phyloP scores from a whole-genome alignment of 495 filamentous ascomycete genomes.

The Glonium stellatum region DNA sequence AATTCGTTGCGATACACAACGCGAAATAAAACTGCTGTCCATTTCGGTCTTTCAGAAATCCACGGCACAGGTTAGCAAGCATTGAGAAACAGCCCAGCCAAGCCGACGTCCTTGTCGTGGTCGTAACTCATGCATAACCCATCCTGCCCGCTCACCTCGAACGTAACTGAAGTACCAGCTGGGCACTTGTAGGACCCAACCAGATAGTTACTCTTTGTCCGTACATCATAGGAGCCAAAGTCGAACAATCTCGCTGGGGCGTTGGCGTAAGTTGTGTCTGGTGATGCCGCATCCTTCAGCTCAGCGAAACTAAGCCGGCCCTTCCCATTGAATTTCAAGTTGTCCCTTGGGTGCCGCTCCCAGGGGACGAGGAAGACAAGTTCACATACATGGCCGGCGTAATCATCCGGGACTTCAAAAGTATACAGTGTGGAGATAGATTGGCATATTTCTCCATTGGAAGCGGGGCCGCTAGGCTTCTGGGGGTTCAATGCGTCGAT shows the following conservation, averaged over 20 bases:
- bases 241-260: background rate
- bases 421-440: conserved; percentile 26
- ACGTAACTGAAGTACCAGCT: background rate
- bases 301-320: conserved; percentile 21
- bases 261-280: conserved; percentile 28
- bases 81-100: background rate
- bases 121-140: background rate
- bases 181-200: background rate
- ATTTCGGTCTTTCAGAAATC: too few relatives aligned
- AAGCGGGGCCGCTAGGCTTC: conserved; percentile 24
- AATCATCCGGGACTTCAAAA: conserved; percentile 27
- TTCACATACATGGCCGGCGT: conserved; percentile 28
- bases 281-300: conserved; percentile 15
- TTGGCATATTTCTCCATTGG: conserved; percentile 18
- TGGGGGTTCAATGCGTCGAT: conserved; percentile 18
- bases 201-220: background rate
- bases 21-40: too few relatives aligned
- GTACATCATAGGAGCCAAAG: background rate
- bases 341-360: conserved; percentile 22
- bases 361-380: conserved; percentile 29
- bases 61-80: background rate
- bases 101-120: background rate
- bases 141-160: background rate
- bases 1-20: too few relatives aligned
- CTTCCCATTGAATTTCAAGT: conserved; percentile 19